Evolutionary conservation across 2,329 filamentous ascomycete species (phyloP).

Genomic region (Ophiostoma sp.): DNA sequence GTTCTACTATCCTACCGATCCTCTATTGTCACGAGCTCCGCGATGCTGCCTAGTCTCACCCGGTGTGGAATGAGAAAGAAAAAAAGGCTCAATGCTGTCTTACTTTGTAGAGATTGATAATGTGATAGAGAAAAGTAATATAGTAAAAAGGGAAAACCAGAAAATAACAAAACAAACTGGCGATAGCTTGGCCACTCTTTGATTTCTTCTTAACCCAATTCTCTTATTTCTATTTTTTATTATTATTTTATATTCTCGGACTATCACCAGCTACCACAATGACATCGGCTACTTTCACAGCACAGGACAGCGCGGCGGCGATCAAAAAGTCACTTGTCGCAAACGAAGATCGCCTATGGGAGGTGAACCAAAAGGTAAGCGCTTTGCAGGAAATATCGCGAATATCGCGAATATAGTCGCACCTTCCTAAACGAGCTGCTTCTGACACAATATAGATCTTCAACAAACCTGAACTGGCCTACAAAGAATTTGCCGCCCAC

Average conservation of each 20-base stretch:
- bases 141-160: neutral
- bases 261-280: neutral
- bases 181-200: neutral
- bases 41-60: slow-evolving; percentile 4
- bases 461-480: slow-evolving; percentile 47
- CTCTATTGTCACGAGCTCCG: neutral
- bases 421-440: neutral
- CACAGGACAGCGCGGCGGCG: neutral
- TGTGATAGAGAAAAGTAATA: neutral
- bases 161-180: neutral
- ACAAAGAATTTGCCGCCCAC: slow-evolving; percentile 47
- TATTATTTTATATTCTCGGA: neutral
- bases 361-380: slow-evolving; percentile 21
- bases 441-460: slow-evolving; percentile 30
- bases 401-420: neutral
- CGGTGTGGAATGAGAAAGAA: neutral
- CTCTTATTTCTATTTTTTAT: neutral
- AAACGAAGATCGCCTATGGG: slow-evolving; percentile 20
- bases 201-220: neutral
- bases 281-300: slow-evolving; percentile 8
- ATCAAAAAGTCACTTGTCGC: slow-evolving; percentile 18
- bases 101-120: neutral
- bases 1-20: neutral
- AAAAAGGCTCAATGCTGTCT: neutral
- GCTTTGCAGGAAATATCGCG: neutral